Percentiles rank a stretch among this genome's conserved stretches.
Evolutionary conservation across 2,329 filamentous ascomycete genomes (phyloP).

Genomic region (Aspergillus texensis): DNA sequence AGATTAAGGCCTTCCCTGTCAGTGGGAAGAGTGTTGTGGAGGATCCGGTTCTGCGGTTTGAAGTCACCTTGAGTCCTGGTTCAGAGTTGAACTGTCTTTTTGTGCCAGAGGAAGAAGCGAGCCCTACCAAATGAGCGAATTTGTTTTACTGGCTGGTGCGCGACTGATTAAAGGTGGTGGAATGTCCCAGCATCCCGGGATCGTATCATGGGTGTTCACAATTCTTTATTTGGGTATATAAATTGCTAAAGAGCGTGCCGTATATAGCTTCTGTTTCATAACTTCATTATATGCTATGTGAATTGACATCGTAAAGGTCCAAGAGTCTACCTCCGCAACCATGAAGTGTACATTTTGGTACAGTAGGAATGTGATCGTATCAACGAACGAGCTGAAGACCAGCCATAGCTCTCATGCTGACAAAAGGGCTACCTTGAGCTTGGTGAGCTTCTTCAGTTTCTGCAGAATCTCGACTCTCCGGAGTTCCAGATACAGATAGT

Average conservation of each 20-base stretch:
- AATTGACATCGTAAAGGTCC: neutral
- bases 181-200: neutral
- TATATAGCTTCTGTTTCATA: neutral
- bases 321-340: neutral
- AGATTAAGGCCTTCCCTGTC: constrained; percentile 36
- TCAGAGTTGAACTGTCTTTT: constrained; percentile 45
- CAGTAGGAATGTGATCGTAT: neutral
- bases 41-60: constrained; percentile 40
- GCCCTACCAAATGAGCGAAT: neutral
- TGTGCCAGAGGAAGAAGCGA: constrained; percentile 33
- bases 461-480: constrained; percentile 40
- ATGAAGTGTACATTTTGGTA: neutral
- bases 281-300: neutral
- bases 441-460: constrained; percentile 34
- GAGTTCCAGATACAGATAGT: constrained; percentile 38
- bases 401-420: neutral
- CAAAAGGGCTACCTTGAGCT: constrained; percentile 23
- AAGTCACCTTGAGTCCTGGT: constrained; percentile 43
- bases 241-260: neutral
- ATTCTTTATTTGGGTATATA: neutral
- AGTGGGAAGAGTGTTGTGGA: constrained; percentile 36
- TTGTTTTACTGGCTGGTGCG: neutral
- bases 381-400: neutral
- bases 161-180: neutral
- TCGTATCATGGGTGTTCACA: neutral